Base-by-base conservation (phyloP, 768 basidiomycete genomes). In the Trametes cubensis region DNA sequence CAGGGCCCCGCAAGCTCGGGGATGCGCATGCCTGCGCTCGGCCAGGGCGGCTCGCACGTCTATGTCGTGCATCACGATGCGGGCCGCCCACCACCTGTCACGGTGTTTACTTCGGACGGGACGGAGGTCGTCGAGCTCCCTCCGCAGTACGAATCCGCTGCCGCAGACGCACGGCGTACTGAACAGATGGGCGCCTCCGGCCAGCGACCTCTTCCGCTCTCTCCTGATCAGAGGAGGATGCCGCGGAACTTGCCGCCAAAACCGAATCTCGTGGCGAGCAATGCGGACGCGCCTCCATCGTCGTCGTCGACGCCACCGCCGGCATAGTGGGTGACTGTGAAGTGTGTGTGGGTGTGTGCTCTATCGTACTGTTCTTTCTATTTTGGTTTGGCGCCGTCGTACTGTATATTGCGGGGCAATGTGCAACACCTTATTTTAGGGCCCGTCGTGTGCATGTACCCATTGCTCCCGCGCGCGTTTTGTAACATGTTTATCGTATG, bases 11-110 rank as follows among this genome's bases (percentile, higher is more conserved):
- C 34, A 2, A 10, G 34, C 34, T 34, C 34, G 34, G 34, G 34
- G 34, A 34, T 34, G 34, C 34, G 34, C 34, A 34, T 34, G 34
- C 34, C 44, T 26, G 45, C 58, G 20, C 58, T 60, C 46, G n/a
- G 62, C 30, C 6, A 23, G 54, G 49, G 38, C 42, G 25, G 46
- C 45, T 52, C 76, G 76, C 73, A 69, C 21, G 79, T 85, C 10
- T 85, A 85, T 63, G 83, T 85, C 42, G 79, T 87, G 34, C 86
- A 86, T 64, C 85, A 86, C 66, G 85, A 86, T 66, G 79, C 77
- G n/a, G 82, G 84, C 13, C 70, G 78, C 17, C 72, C 84, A 18
- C 85, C 85, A 0, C 62, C 62, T 4, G 82, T 87, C 42, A 83
- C 84, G 3, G 82, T 85, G 20, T 85, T 81, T 65, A 81, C 83